phyloP scores from a whole-genome alignment of 164 flowering plant genomes.

The Tinospora cordifolia region DNA sequence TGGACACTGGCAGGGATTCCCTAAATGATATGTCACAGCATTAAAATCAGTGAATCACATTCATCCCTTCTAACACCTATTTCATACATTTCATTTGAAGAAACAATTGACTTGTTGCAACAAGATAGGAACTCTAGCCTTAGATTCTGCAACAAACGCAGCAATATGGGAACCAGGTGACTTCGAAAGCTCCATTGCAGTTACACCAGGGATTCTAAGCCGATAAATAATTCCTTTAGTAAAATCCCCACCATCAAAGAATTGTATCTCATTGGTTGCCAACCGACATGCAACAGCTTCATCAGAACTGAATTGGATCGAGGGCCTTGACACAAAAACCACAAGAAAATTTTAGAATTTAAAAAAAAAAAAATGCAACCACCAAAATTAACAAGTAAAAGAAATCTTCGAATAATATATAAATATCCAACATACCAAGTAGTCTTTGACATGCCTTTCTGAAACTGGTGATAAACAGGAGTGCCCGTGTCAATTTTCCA shows the following conservation, averaged over 20 bases:
- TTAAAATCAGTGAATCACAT: not conserved
- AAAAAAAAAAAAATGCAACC: constrained; percentile 8
- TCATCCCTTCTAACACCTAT: not conserved
- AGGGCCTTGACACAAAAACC: constrained; percentile 55
- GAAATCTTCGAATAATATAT: not conserved
- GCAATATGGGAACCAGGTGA: constrained; percentile 77
- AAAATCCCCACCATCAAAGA: constrained; percentile 72
- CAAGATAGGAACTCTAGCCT: constrained; percentile 33
- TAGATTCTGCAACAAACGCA: constrained; percentile 82
- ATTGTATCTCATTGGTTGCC: constrained; percentile 87
- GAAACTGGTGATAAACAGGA: constrained; percentile 57
- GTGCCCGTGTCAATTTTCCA: constrained; percentile 58
- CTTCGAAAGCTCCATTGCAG: constrained; percentile 74
- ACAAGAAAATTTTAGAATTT: not conserved
- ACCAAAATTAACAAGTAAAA: not conserved
- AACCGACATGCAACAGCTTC: constrained; percentile 87
- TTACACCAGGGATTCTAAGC: constrained; percentile 72
- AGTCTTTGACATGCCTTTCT: constrained; percentile 75
- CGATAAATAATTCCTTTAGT: constrained; percentile 61
- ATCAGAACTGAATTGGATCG: constrained; percentile 67
- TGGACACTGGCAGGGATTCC: constrained; percentile 96
- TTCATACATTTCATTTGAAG: not conserved
- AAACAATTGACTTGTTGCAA: not conserved
- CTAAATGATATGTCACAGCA: constrained; percentile 23
- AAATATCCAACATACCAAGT: constrained; percentile 49